Evolutionary conservation across 768 basidiomycete genomes (phyloP).

Genomic region (Tylopilus sp.): DNA sequence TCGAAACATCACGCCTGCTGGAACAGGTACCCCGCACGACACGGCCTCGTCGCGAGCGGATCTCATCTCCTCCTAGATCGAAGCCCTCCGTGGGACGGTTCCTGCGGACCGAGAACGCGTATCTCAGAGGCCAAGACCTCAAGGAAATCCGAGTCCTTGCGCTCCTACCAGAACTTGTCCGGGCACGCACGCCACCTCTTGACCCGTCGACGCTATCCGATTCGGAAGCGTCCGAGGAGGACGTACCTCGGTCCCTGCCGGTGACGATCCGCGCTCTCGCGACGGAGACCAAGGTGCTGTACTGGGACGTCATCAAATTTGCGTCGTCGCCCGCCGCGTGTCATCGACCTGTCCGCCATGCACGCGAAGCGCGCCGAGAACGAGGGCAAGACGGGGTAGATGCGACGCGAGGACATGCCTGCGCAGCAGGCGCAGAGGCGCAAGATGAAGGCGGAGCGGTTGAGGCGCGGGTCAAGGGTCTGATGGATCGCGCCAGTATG

Average conservation of each 20-base stretch:
- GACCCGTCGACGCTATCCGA: constrained; percentile 63
- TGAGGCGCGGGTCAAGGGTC: constrained; percentile 65
- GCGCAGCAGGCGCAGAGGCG: constrained; percentile 78
- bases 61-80: constrained; percentile 53
- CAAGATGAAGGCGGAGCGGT: constrained; percentile 68
- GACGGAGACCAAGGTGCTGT: constrained; percentile 81
- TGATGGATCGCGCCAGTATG: constrained; percentile 69
- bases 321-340: constrained; percentile 76
- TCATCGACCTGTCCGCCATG: constrained; percentile 77
- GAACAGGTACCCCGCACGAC: constrained; percentile 62
- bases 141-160: constrained; percentile 76
- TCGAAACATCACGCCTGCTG: constrained; percentile 84
- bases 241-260: constrained; percentile 39
- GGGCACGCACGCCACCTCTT: constrained; percentile 62
- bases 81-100: constrained; percentile 87
- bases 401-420: constrained; percentile 76
- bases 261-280: constrained; percentile 63
- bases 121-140: constrained; percentile 90
- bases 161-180: constrained; percentile 47
- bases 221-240: constrained; percentile 60
- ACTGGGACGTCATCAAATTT: constrained; percentile 84
- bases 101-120: constrained; percentile 91
- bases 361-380: constrained; percentile 50
- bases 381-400: constrained; percentile 55
- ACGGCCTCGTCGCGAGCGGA: not conserved